phyloP scores from a whole-genome alignment of 306 rosid species.

The Sindora glabra region DNA sequence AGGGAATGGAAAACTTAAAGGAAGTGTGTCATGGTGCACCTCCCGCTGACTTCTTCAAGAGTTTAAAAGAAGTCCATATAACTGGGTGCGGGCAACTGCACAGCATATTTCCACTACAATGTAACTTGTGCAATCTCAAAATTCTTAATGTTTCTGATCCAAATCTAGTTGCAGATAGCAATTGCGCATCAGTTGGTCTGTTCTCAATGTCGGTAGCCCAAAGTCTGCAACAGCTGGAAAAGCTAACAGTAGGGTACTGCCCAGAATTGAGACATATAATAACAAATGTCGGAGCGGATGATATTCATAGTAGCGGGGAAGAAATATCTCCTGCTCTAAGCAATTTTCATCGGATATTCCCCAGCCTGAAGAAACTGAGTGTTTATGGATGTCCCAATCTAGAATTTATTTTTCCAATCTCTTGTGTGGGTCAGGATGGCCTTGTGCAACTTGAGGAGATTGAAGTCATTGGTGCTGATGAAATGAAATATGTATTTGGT shows the following conservation, averaged over 20 bases:
- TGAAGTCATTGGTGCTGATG: neutral
- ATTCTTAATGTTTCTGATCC: neutral
- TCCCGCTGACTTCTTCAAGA: neutral
- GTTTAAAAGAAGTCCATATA: neutral
- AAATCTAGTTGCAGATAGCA: neutral
- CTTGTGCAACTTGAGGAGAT: neutral
- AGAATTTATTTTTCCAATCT: neutral
- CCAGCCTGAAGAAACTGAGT: neutral
- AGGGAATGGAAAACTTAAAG: neutral
- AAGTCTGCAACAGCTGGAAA: neutral
- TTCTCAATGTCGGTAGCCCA: neutral
- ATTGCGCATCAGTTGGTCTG: neutral
- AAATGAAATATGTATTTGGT: neutral
- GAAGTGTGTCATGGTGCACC: slow-evolving; percentile 2
- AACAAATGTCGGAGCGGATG: neutral
- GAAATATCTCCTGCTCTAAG: neutral
- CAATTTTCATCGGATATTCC: neutral
- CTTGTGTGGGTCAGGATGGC: neutral
- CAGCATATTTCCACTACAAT: slow-evolving; percentile 2
- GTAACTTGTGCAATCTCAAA: slow-evolving; percentile 8
- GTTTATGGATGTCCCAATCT: neutral
- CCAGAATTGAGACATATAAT: neutral
- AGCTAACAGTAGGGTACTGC: neutral
- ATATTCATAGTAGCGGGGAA: neutral
- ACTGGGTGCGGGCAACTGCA: neutral